phyloP scores from a whole-genome alignment of 805 yeast genomes.

The Jamesozyma lodderae region DNA sequence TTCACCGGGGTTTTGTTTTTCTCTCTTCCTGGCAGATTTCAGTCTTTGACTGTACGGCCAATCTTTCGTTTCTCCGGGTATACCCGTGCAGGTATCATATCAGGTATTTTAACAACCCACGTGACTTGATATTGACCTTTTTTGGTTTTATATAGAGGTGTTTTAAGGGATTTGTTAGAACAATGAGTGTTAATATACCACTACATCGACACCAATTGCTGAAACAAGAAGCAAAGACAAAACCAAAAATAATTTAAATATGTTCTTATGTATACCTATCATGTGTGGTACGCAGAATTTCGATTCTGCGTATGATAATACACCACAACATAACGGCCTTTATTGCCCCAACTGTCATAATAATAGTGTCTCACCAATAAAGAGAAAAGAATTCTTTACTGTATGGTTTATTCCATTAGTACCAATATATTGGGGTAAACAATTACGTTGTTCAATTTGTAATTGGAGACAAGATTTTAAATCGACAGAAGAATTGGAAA shows the following conservation, averaged over 20 bases:
- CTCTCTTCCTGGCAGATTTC: too few relatives aligned
- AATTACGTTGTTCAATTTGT: constrained; percentile 43
- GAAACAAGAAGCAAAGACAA: background rate
- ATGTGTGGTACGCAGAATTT: constrained; percentile 31
- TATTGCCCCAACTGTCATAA: constrained; percentile 56
- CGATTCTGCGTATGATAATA: constrained; percentile 25
- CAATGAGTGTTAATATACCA: too few relatives aligned
- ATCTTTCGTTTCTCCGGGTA: too few relatives aligned
- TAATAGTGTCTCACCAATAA: constrained; percentile 42
- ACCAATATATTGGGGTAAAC: constrained; percentile 45
- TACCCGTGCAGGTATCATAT: too few relatives aligned
- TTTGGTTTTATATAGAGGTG: too few relatives aligned
- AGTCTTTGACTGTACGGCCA: too few relatives aligned
- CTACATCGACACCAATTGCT: too few relatives aligned
- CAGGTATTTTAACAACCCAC: too few relatives aligned
- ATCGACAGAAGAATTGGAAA: constrained; percentile 24
- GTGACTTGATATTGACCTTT: too few relatives aligned
- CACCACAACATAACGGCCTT: constrained; percentile 20
- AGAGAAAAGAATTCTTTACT: constrained; percentile 45
- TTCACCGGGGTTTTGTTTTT: background rate
- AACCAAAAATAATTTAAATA: background rate
- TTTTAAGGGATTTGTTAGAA: too few relatives aligned
- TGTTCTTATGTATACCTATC: constrained; percentile 26
- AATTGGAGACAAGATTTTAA: constrained; percentile 38
- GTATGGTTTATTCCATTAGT: constrained; percentile 46